Conservation (phyloP, 2,329 filamentous ascomycete species). For the Colletotrichum incanum region DNA sequence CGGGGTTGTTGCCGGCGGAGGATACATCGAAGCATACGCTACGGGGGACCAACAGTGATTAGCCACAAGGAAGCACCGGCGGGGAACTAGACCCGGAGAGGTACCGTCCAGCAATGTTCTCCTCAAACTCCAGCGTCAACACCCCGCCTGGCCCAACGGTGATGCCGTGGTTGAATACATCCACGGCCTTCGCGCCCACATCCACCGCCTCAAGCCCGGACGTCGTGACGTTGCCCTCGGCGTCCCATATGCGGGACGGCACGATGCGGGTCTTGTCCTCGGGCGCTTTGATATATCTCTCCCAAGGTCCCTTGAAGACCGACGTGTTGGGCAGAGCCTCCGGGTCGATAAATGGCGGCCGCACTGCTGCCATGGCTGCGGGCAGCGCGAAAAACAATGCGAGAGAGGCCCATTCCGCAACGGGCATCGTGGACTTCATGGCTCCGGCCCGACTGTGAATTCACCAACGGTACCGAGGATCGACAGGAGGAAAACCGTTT, state of each 20-base stretch:
- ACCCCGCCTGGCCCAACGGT: conserved; percentile 52
- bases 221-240: conserved; percentile 52
- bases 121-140: conserved; percentile 57
- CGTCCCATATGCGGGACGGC: conserved; percentile 52
- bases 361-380: conserved; percentile 24
- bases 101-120: conserved; percentile 59
- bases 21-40: conserved; percentile 56
- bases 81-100: neutral
- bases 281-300: conserved; percentile 55
- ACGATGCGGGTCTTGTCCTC: conserved; percentile 53
- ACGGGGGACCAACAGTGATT: neutral
- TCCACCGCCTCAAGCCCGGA: conserved; percentile 24
- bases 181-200: conserved; percentile 32
- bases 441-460: neutral
- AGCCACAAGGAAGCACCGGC: conserved; percentile 7
- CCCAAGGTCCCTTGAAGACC: conserved; percentile 58
- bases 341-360: conserved; percentile 44
- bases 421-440: conserved; percentile 27
- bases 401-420: conserved; percentile 24
- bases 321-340: conserved; percentile 50
- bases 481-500: neutral
- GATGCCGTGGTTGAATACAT: conserved; percentile 43
- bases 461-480: neutral
- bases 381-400: conserved; percentile 3
- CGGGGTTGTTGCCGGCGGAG: conserved; percentile 48